Evolutionary conservation across 2,329 filamentous ascomycete species (phyloP).

Genomic region (Lecanicillium sp.): DNA sequence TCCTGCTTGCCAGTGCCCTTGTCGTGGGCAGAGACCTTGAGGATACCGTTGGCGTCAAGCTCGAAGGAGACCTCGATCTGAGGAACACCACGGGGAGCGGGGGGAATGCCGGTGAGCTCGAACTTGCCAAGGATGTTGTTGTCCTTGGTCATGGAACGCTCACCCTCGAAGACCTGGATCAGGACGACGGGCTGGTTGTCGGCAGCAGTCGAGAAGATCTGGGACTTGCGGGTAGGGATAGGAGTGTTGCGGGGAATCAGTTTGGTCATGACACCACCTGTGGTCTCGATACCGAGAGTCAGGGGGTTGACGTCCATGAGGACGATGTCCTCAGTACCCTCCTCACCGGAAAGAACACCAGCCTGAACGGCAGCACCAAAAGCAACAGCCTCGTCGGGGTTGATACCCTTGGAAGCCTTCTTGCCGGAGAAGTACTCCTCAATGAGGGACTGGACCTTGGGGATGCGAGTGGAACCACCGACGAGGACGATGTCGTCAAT

Average conservation of each 20-base stretch:
- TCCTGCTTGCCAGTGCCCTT: slow-evolving; percentile 98
- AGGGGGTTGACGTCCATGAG: slow-evolving; percentile 97
- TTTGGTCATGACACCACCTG: slow-evolving; percentile 96
- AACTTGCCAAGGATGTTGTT: slow-evolving; percentile 98
- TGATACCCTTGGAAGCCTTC: slow-evolving; percentile 98
- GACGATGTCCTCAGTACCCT: slow-evolving; percentile 71
- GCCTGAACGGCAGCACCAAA: slow-evolving; percentile 96
- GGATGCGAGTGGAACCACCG: slow-evolving; percentile 97
- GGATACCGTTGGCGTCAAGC: slow-evolving; percentile 96
- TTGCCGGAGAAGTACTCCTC: slow-evolving; percentile 95
- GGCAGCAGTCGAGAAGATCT: slow-evolving; percentile 95
- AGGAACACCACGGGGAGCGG: slow-evolving; percentile 90
- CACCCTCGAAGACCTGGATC: slow-evolving; percentile 94
- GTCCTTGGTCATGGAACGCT: slow-evolving; percentile 89
- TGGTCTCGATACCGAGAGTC: slow-evolving; percentile 95
- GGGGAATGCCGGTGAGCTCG: slow-evolving; percentile 91
- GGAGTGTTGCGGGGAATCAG: slow-evolving; percentile 91
- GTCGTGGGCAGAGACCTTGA: slow-evolving; percentile 92
- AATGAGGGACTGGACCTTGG: slow-evolving; percentile 90
- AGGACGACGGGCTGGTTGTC: slow-evolving; percentile 95
- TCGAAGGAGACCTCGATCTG: slow-evolving; percentile 98
- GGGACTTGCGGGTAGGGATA: slow-evolving; percentile 92
- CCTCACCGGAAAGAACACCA: slow-evolving; percentile 87
- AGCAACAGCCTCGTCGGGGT: slow-evolving; percentile 97
- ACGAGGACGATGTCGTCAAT: slow-evolving; percentile 96